Conservation (phyloP, 768 basidiomycete genomes). For the Boletus huronensis region DNA sequence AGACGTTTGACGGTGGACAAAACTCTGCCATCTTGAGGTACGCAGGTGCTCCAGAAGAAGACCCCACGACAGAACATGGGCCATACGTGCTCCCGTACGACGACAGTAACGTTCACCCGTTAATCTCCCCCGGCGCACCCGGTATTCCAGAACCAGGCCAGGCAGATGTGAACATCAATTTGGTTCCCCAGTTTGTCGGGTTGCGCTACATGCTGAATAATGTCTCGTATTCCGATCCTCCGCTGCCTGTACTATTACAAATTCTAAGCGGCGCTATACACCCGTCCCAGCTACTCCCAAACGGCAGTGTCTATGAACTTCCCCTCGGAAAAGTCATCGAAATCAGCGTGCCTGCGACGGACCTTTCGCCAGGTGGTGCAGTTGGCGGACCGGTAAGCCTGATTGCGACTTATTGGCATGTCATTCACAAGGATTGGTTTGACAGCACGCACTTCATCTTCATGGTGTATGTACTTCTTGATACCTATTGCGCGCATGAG, state of each 20-base stretch:
- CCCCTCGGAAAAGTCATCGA: conserved; percentile 44
- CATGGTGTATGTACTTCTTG: conserved; percentile 38
- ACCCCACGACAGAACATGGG: conserved; percentile 29
- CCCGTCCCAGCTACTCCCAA: conserved; percentile 37
- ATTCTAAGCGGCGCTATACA: conserved; percentile 36
- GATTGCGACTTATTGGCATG: not conserved
- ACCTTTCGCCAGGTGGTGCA: conserved; percentile 3
- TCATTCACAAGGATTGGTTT: not conserved
- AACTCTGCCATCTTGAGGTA: conserved; percentile 45
- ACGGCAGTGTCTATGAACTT: conserved; percentile 40
- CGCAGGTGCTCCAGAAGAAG: conserved; percentile 32
- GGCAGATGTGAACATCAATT: conserved; percentile 39
- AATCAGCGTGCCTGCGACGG: conserved; percentile 32
- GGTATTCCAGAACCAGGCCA: conserved; percentile 34
- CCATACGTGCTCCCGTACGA: conserved; percentile 28
- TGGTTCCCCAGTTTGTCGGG: conserved; percentile 24
- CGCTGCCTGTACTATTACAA: conserved; percentile 43
- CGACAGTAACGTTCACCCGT: conserved; percentile 36
- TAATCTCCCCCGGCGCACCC: conserved; percentile 26
- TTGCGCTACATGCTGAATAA: conserved; percentile 17
- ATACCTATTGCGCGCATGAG: not conserved
- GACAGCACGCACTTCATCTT: conserved; percentile 39
- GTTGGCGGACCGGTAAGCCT: conserved; percentile 11
- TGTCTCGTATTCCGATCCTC: conserved; percentile 30
- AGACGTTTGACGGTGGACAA: conserved; percentile 28